Percentiles rank a stretch among this genome's conserved stretches.
Evolutionary conservation across 331 rosid genomes (phyloP).

Genomic region (Spiraea crenata): DNA sequence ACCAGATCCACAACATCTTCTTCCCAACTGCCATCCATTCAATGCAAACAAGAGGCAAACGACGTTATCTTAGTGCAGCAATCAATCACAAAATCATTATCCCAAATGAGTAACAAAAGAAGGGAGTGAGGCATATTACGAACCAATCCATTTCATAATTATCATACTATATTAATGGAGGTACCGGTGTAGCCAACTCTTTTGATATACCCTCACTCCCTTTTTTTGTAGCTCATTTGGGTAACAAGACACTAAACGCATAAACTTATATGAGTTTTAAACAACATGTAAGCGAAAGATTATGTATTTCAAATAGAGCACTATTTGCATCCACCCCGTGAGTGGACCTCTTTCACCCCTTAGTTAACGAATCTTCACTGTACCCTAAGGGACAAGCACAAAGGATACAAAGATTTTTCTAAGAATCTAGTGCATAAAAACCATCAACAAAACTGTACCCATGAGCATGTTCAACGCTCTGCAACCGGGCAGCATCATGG

Average conservation of each 20-base stretch:
- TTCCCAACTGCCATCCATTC: slow-evolving; percentile 73
- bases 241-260: too few relatives aligned
- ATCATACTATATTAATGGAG: too few relatives aligned
- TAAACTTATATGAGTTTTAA: too few relatives aligned
- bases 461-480: slow-evolving; percentile 72
- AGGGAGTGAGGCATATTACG: not conserved
- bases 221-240: too few relatives aligned
- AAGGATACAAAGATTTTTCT: not conserved
- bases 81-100: slow-evolving; percentile 5
- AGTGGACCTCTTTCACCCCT: too few relatives aligned
- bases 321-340: too few relatives aligned
- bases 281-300: too few relatives aligned
- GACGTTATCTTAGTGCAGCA: slow-evolving; percentile 10
- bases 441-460: slow-evolving; percentile 53
- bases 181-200: too few relatives aligned
- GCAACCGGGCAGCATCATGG: slow-evolving; percentile 85
- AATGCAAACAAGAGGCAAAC: slow-evolving; percentile 21
- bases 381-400: not conserved
- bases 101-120: not conserved
- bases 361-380: too few relatives aligned
- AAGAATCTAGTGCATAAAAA: not conserved
- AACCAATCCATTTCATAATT: too few relatives aligned
- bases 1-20: slow-evolving; percentile 67
- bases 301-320: too few relatives aligned
- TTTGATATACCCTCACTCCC: too few relatives aligned